Evolutionary conservation across 495 filamentous ascomycete genomes (phyloP).

Genomic region (Penicillium diatomitis): DNA sequence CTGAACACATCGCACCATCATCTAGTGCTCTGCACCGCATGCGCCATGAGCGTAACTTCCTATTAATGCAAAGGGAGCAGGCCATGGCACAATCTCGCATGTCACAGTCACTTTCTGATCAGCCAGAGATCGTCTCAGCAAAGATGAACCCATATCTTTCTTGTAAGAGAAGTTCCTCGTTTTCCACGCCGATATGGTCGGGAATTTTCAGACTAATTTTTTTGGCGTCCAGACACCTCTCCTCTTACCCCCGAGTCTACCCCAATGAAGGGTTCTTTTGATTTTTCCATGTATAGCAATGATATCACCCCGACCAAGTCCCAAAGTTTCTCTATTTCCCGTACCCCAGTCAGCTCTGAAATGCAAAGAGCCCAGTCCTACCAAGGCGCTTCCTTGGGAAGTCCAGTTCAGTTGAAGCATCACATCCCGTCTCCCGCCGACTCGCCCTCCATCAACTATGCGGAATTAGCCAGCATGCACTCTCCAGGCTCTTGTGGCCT

Average conservation of each 20-base stretch:
- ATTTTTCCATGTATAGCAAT: slow-evolving; percentile 28
- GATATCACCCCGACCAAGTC: slow-evolving; percentile 27
- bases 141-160: slow-evolving; percentile 44
- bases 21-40: slow-evolving; percentile 11
- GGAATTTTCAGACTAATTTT: background rate
- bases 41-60: slow-evolving; percentile 9
- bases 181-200: background rate
- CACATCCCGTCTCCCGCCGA: slow-evolving; percentile 43
- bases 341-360: slow-evolving; percentile 24
- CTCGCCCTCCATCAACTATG: slow-evolving; percentile 37
- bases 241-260: slow-evolving; percentile 43
- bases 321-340: slow-evolving; percentile 26
- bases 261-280: slow-evolving; percentile 35
- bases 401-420: slow-evolving; percentile 25
- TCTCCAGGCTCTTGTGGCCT: slow-evolving; percentile 20
- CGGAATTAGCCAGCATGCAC: slow-evolving; percentile 39
- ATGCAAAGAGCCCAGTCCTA: slow-evolving; percentile 43
- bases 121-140: slow-evolving; percentile 26
- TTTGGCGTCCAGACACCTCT: slow-evolving; percentile 23
- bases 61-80: slow-evolving; percentile 6
- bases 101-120: slow-evolving; percentile 31
- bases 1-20: slow-evolving; percentile 11
- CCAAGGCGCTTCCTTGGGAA: slow-evolving; percentile 31
- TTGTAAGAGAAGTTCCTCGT: slow-evolving; percentile 8
- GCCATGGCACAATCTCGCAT: slow-evolving; percentile 13